Conservation (phyloP, 1,284 basidiomycete species). For the Phylloboletellus chloephorus region DNA sequence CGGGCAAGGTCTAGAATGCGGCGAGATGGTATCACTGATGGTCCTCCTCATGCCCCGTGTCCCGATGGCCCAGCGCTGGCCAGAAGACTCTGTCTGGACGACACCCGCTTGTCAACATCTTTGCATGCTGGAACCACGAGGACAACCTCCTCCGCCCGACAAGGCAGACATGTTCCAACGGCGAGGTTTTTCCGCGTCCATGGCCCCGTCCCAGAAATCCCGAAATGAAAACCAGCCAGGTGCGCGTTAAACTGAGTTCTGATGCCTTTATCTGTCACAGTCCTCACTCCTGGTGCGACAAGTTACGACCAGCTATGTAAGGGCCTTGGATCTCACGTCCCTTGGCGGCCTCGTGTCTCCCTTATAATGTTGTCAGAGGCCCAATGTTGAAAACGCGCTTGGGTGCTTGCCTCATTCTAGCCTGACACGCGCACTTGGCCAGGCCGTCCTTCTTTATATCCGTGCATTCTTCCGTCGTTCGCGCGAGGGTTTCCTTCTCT, state of each 20-base stretch:
- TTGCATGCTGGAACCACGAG: constrained; percentile 28
- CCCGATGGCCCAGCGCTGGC: too few species aligned
- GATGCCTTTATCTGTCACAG: constrained; percentile 15
- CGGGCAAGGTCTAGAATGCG: too few species aligned
- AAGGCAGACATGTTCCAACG: constrained; percentile 3
- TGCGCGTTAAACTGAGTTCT: constrained; percentile 18
- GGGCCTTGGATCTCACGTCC: constrained; percentile 29
- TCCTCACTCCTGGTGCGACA: constrained; percentile 16
- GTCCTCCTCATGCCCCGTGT: too few species aligned
- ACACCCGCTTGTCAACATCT: too few species aligned
- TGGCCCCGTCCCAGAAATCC: constrained; percentile 22
- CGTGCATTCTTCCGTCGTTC: constrained; percentile 7
- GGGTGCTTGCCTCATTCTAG: constrained; percentile 24
- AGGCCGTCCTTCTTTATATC: constrained; percentile 29
- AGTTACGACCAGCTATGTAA: constrained; percentile 14
- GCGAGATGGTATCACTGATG: too few species aligned
- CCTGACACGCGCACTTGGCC: constrained; percentile 30
- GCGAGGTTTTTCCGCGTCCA: constrained; percentile 13
- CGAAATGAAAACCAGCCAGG: constrained; percentile 28
- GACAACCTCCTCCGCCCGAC: constrained; percentile 21
- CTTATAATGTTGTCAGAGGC: constrained; percentile 29
- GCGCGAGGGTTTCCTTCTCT: too few species aligned
- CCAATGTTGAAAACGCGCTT: constrained; percentile 17
- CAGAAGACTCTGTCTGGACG: constrained; percentile 2
- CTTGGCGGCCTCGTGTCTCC: constrained; percentile 33